Evolutionary conservation across 768 basidiomycete species (phyloP).

Genomic region (Lanmaoa pseudosensibilis): DNA sequence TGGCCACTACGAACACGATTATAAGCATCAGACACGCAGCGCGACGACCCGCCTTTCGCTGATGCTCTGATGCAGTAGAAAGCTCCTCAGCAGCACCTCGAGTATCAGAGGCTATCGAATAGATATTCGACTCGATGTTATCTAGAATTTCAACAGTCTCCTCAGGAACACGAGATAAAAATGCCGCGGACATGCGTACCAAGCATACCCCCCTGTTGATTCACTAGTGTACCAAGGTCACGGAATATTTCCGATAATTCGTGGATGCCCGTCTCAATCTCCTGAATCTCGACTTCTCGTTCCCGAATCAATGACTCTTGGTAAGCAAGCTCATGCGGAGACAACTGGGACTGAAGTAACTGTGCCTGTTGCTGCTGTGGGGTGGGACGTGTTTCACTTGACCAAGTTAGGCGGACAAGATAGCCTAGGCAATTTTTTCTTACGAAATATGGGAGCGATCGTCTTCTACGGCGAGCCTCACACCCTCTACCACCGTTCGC

Average conservation of each 20-base stretch:
- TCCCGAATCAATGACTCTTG: constrained; percentile 85
- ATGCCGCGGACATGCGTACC: constrained; percentile 51
- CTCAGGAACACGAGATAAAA: neutral
- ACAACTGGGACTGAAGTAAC: constrained; percentile 69
- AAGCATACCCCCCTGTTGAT: constrained; percentile 92
- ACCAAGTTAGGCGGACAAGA: constrained; percentile 1
- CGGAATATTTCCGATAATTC: constrained; percentile 96
- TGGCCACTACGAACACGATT: constrained; percentile 77
- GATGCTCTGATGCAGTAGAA: constrained; percentile 86
- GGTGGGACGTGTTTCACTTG: constrained; percentile 41
- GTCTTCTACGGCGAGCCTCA: constrained; percentile 82
- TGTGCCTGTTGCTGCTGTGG: constrained; percentile 70
- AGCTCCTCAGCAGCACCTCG: constrained; percentile 83
- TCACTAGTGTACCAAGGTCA: constrained; percentile 91
- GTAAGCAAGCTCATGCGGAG: constrained; percentile 89
- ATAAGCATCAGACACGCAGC: constrained; percentile 90
- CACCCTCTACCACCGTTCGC: constrained; percentile 82
- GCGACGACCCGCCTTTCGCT: constrained; percentile 87
- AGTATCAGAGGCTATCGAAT: constrained; percentile 81
- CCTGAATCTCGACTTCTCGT: constrained; percentile 90
- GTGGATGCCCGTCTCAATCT: constrained; percentile 96
- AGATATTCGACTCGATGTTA: constrained; percentile 93
- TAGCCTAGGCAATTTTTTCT: neutral
- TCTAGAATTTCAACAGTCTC: constrained; percentile 48
- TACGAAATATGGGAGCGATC: constrained; percentile 43